Base-by-base conservation (phyloP, 2,329 filamentous ascomycete species). In the Ramularia collo-cygni region DNA sequence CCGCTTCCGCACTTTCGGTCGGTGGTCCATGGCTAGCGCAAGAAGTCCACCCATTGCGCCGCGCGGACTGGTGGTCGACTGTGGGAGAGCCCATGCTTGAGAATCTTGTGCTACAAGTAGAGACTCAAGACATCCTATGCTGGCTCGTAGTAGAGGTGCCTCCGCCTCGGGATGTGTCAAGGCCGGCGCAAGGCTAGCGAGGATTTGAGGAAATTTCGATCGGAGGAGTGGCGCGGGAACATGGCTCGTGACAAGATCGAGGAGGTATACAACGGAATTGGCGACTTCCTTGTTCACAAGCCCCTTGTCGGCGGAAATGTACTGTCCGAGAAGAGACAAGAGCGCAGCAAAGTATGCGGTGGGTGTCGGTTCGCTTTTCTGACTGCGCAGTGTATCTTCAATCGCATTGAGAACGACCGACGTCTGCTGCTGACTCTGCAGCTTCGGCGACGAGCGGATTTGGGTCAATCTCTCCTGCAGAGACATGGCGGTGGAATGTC, bases 291-390 rank as follows among this genome's bases (percentile, higher is more conserved):
- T 85, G 61, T 90, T 90, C 40, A 84, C 71, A 39, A 79, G 77
- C 37, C 79, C 82, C 41, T 74, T 67, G 49, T 69, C 64, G 33
- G 64, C 72, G 28, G 74, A 77, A 38, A 84, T 75, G 18, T 86
- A 82, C 65, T 93, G 85, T 55, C 79, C 77, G 3, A 98, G 77
- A 3, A 98, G 76, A 27, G 89, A 86, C 32, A 98, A 75, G 4
- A 98, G 78, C n/a, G 92, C 89, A 12, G 89, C 89, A 60, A 96
- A 95, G 67, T 96, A 98, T 46, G 84, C 87, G 12, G 92, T 95
- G 16, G 92, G 77, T 1, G 86, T 89, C 44, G 82, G 75, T 42
- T 86, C 79, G 42, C 85, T 81, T 57, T 90, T 85, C 63, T 95
- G 87, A 56, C 90, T 85, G 62, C 83, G 81, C 43, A 98, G 78